A percentile compares a stretch with the other conserved stretches of the same genome.
Conservation (phyloP, 768 basidiomycete genomes). For the Postia placenta region DNA sequence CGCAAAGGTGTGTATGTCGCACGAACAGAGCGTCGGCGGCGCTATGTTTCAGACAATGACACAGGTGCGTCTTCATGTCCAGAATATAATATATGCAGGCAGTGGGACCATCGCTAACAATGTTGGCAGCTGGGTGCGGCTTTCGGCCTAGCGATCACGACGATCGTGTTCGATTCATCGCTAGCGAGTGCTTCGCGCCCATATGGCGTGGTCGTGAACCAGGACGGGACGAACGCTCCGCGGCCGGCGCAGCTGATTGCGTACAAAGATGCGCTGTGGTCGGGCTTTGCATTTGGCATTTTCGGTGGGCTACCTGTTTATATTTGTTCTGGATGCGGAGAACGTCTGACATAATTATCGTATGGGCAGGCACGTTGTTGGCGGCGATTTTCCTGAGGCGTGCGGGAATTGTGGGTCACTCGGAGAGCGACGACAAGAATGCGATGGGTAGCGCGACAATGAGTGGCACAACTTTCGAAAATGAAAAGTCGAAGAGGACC, state of each 20-base stretch:
- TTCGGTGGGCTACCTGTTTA: slow-evolving; percentile 34
- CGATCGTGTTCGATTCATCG: slow-evolving; percentile 63
- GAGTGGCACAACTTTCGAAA: too few relatives aligned
- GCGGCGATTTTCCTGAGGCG: slow-evolving; percentile 32
- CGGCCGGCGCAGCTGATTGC: slow-evolving; percentile 37
- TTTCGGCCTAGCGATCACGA: slow-evolving; percentile 65
- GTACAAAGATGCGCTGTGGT: slow-evolving; percentile 67
- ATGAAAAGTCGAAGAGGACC: too few relatives aligned
- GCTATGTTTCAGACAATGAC: slow-evolving; percentile 78
- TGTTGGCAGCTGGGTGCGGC: slow-evolving; percentile 73
- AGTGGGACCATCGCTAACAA: too few relatives aligned
- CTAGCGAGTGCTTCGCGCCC: slow-evolving; percentile 25
- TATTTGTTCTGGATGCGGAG: not conserved
- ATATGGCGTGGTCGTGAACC: slow-evolving; percentile 27
- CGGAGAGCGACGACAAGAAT: not conserved
- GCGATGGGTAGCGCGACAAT: not conserved
- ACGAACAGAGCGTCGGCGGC: slow-evolving; percentile 73
- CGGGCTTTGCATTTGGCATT: slow-evolving; percentile 52
- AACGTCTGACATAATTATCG: too few relatives aligned
- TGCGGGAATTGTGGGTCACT: slow-evolving; percentile 36
- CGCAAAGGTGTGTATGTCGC: slow-evolving; percentile 55
- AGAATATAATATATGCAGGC: too few relatives aligned
- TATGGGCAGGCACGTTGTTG: slow-evolving; percentile 23
- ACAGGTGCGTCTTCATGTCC: too few relatives aligned
- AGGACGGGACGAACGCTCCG: slow-evolving; percentile 25